Conservation (phyloP, 1,284 basidiomycete species). For the Malassezia cuniculi region DNA sequence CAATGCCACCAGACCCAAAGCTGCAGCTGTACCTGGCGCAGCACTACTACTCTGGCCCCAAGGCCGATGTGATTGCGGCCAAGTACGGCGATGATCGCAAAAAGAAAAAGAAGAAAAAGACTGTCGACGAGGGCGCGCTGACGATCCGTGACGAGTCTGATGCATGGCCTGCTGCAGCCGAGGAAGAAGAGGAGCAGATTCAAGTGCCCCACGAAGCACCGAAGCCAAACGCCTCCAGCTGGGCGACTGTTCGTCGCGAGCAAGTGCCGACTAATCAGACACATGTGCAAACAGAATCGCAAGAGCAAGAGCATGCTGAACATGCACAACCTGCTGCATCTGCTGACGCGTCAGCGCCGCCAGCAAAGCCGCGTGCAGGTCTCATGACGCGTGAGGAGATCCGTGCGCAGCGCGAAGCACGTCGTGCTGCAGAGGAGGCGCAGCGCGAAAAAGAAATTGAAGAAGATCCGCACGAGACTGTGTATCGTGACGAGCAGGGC, state of each 20-base stretch:
- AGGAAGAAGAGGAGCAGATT: conserved; percentile 18
- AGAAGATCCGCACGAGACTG: conserved; percentile 60
- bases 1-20: conserved; percentile 40
- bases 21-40: conserved; percentile 50
- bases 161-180: conserved; percentile 10
- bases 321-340: too few relatives aligned
- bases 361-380: neutral
- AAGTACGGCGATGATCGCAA: conserved; percentile 52
- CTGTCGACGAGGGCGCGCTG: conserved; percentile 13
- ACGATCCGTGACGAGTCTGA: conserved; percentile 28
- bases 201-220: conserved; percentile 17
- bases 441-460: conserved; percentile 43
- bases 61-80: conserved; percentile 84
- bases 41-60: conserved; percentile 86
- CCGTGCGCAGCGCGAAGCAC: conserved; percentile 13
- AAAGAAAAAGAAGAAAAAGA: conserved; percentile 60
- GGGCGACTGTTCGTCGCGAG: conserved; percentile 13
- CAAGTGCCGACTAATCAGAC: too few relatives aligned
- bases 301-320: neutral
- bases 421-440: conserved; percentile 42
- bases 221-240: neutral
- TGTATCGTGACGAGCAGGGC: conserved; percentile 82
- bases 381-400: conserved; percentile 13
- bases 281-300: too few relatives aligned
- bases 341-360: too few relatives aligned